Evolutionary conservation across 164 flowering plant species (phyloP).

Genomic region (Magnolia sinica): DNA sequence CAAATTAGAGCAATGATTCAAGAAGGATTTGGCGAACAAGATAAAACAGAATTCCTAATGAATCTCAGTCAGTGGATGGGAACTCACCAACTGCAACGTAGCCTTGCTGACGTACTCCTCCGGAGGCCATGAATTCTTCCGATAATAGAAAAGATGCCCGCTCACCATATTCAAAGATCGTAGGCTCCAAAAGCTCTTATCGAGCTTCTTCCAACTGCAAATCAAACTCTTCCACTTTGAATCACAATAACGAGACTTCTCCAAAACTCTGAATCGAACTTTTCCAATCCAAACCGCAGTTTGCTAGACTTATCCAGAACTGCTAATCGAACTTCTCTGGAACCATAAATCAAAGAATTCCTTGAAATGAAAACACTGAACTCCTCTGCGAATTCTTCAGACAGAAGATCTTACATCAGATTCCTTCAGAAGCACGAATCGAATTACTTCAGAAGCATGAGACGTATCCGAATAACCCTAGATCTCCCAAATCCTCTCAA

Average conservation of each 20-base stretch:
- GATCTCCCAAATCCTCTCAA: too few species aligned
- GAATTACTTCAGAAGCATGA: too few species aligned
- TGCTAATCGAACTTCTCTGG: too few species aligned
- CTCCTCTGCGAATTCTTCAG: too few species aligned
- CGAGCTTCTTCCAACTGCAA: not conserved
- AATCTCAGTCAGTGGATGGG: too few species aligned
- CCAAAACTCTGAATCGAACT: not conserved
- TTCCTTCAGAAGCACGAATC: too few species aligned
- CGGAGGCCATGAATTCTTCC: constrained; percentile 87
- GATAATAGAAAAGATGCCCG: constrained; percentile 56
- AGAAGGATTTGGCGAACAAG: too few species aligned
- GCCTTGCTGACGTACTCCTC: constrained; percentile 65
- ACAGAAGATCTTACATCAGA: too few species aligned
- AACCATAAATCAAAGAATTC: not conserved
- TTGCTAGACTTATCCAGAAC: too few species aligned
- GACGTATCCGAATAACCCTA: too few species aligned
- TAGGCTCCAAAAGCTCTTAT: not conserved
- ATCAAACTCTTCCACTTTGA: not conserved
- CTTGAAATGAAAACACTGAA: not conserved
- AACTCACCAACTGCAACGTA: constrained; percentile 67
- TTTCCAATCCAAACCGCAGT: not conserved
- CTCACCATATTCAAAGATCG: constrained; percentile 42
- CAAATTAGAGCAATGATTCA: too few species aligned
- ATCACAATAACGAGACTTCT: not conserved
- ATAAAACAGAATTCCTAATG: too few species aligned